Evolutionary conservation across 164 flowering plant genomes (phyloP).

Genomic region (Aristolochia californica): DNA sequence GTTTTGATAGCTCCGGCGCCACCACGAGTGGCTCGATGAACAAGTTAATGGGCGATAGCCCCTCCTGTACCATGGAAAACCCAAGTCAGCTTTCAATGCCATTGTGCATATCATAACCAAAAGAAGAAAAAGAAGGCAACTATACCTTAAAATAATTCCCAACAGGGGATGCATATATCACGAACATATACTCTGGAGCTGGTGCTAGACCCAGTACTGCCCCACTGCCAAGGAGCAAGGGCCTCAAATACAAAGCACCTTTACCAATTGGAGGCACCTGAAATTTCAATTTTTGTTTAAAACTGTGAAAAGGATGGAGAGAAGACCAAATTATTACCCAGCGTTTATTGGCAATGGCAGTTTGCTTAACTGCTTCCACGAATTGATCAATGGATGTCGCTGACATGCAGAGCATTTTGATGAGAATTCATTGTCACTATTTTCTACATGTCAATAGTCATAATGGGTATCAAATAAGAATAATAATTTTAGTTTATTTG

Average conservation of each 20-base stretch:
- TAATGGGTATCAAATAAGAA: too few species aligned
- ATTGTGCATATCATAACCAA: neutral
- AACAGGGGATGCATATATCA: conserved; percentile 81
- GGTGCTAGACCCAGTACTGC: conserved; percentile 68
- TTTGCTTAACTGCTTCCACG: conserved; percentile 68
- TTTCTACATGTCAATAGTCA: too few species aligned
- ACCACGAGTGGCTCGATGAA: conserved; percentile 67
- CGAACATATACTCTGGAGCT: conserved; percentile 75
- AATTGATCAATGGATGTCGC: conserved; percentile 74
- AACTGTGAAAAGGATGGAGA: neutral
- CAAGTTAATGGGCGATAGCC: conserved; percentile 57
- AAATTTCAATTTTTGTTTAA: neutral
- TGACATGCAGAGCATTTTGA: conserved; percentile 88
- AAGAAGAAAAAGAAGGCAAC: neutral
- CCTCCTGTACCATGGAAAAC: conserved; percentile 51
- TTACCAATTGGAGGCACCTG: conserved; percentile 93
- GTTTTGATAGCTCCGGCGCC: conserved; percentile 80
- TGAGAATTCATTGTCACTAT: too few species aligned
- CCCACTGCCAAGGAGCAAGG: conserved; percentile 81
- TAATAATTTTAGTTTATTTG: too few species aligned
- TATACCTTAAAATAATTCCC: conserved; percentile 80
- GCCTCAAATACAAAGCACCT: conserved; percentile 79
- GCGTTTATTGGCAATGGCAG: conserved; percentile 54
- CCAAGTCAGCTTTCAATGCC: neutral
- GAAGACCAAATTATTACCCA: conserved; percentile 38